Evolutionary conservation across 768 basidiomycete genomes (phyloP).

Genomic region (Tulasnella calospora): DNA sequence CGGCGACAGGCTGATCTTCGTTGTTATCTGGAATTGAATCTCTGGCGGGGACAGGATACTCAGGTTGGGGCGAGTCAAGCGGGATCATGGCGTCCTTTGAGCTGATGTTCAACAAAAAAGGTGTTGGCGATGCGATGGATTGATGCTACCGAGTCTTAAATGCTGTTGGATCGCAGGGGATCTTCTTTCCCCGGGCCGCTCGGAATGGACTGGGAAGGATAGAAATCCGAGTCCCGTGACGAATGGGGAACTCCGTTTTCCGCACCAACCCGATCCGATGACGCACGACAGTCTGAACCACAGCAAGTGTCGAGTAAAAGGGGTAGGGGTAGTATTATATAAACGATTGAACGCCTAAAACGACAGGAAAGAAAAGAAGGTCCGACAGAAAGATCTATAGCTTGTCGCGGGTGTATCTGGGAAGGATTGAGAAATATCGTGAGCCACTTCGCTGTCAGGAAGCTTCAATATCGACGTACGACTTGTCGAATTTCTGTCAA

Average conservation of each 20-base stretch:
- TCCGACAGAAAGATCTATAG: conserved; percentile 43
- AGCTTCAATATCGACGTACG: conserved; percentile 42
- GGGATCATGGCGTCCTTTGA: conserved; percentile 26
- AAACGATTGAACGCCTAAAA: neutral
- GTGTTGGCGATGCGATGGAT: neutral
- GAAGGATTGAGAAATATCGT: conserved; percentile 8
- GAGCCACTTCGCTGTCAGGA: conserved; percentile 15
- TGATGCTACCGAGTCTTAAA: neutral
- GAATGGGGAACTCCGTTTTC: neutral
- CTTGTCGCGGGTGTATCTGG: conserved; percentile 72
- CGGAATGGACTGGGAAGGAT: neutral
- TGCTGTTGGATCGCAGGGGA: neutral
- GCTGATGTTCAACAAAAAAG: neutral
- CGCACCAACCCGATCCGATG: conserved; percentile 6
- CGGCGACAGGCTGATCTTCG: conserved; percentile 41
- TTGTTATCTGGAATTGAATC: conserved; percentile 43
- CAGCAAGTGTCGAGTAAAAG: neutral
- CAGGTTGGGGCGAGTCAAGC: conserved; percentile 43
- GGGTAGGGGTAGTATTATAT: conserved; percentile 3
- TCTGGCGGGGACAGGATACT: conserved; percentile 34
- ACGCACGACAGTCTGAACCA: neutral
- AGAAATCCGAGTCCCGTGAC: neutral
- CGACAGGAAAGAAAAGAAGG: neutral
- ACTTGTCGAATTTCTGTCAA: conserved; percentile 52
- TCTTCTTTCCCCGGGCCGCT: neutral